Evolutionary conservation across 1,284 basidiomycete genomes (phyloP).

Genomic region (Volvariella surrecta): DNA sequence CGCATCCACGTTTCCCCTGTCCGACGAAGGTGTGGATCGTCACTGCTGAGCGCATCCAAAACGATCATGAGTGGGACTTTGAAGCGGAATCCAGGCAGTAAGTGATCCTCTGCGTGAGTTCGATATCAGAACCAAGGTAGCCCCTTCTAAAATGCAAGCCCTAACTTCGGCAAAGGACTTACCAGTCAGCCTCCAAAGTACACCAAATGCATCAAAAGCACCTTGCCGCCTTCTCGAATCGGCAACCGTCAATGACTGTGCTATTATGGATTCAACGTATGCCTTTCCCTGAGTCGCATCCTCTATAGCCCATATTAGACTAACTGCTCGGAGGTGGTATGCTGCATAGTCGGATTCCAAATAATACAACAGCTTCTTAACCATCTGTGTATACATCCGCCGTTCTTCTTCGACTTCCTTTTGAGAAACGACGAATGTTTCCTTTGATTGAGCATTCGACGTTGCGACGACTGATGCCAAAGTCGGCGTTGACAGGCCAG

Average conservation of each 20-base stretch:
- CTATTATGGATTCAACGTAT: conserved; percentile 72
- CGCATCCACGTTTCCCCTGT: conserved; percentile 94
- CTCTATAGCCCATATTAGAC: conserved; percentile 83
- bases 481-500: too few relatives aligned
- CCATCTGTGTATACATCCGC: conserved; percentile 43
- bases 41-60: conserved; percentile 73
- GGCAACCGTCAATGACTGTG: conserved; percentile 55
- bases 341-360: conserved; percentile 57
- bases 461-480: too few relatives aligned
- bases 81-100: conserved; percentile 74
- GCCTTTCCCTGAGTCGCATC: conserved; percentile 42
- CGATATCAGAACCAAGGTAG: neutral
- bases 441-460: too few relatives aligned
- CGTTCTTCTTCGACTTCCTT: conserved; percentile 40
- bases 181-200: conserved; percentile 89
- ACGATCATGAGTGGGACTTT: conserved; percentile 84
- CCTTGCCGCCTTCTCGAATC: conserved; percentile 41
- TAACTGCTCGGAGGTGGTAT: conserved; percentile 80
- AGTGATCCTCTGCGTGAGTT: conserved; percentile 58
- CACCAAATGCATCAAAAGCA: conserved; percentile 83
- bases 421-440: too few relatives aligned
- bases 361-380: conserved; percentile 68
- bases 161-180: conserved; percentile 13
- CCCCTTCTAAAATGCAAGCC: conserved; percentile 4
- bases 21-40: conserved; percentile 65